phyloP scores from a whole-genome alignment of 2,329 filamentous ascomycete genomes.

The Aspergillus sp. region DNA sequence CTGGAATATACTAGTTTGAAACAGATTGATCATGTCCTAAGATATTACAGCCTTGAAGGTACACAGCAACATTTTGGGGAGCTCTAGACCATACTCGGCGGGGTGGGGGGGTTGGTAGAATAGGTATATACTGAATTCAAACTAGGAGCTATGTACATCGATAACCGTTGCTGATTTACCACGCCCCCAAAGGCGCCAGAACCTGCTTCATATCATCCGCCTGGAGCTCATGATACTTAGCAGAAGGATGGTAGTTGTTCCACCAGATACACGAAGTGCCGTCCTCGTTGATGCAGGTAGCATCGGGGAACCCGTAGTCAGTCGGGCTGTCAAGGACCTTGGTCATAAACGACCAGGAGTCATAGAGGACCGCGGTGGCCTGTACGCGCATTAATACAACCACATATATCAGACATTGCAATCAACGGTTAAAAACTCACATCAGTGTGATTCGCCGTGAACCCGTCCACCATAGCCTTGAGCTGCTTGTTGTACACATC shows the following conservation, averaged over 20 bases:
- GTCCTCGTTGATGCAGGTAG: constrained; percentile 28
- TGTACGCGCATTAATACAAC: constrained; percentile 4
- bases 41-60: too few relatives aligned
- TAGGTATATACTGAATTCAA: neutral
- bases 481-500: constrained; percentile 25
- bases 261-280: constrained; percentile 32
- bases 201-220: constrained; percentile 30
- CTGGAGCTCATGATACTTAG: constrained; percentile 28
- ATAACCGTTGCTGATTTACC: constrained; percentile 14
- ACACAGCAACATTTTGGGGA: too few relatives aligned
- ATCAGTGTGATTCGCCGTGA: constrained; percentile 17
- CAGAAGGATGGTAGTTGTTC: constrained; percentile 32
- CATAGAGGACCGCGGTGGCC: constrained; percentile 26
- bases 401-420: too few relatives aligned
- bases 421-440: constrained; percentile 20
- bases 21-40: neutral
- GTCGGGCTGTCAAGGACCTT: constrained; percentile 25
- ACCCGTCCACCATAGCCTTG: constrained; percentile 18
- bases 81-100: too few relatives aligned
- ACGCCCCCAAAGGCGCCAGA: constrained; percentile 22
- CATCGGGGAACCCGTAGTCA: constrained; percentile 26
- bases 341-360: constrained; percentile 31
- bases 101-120: too few relatives aligned
- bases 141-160: neutral
- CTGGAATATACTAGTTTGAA: neutral